These are phyloP conservation scores for Thielaviopsis musarum DNA, from an alignment of 2,329 filamentous ascomycete species.

Conservation along the genomic window DNA sequence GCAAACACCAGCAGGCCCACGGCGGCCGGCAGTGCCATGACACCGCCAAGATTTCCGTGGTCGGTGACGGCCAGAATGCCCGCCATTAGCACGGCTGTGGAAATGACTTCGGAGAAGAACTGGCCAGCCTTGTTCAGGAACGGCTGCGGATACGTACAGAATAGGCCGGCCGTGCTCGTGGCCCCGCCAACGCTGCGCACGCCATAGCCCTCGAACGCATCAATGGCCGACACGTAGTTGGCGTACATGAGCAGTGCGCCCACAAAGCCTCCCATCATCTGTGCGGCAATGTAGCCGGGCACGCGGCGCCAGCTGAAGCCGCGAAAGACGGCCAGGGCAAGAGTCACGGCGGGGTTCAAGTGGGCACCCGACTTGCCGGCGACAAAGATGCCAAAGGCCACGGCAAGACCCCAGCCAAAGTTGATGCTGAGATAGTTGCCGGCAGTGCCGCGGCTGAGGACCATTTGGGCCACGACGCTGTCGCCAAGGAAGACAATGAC, in stretches of 20 bases:
- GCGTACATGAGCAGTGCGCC: conserved; percentile 43
- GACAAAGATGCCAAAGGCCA: conserved; percentile 55
- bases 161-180: conserved; percentile 51
- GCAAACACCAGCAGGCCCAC: conserved; percentile 44
- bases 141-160: conserved; percentile 52
- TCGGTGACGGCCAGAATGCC: conserved; percentile 54
- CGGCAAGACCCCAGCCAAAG: conserved; percentile 39
- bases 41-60: conserved; percentile 32
- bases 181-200: conserved; percentile 42
- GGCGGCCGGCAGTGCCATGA: conserved; percentile 24
- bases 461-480: conserved; percentile 53
- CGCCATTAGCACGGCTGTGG: conserved; percentile 51
- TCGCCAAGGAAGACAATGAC: conserved; percentile 53
- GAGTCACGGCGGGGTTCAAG: conserved; percentile 54
- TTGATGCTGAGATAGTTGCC: conserved; percentile 33
- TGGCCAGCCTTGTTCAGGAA: conserved; percentile 43
- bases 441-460: conserved; percentile 33
- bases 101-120: conserved; percentile 58
- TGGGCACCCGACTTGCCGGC: conserved; percentile 48
- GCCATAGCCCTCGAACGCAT: conserved; percentile 41
- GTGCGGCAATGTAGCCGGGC: conserved; percentile 48
- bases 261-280: conserved; percentile 49
- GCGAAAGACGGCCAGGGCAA: conserved; percentile 52
- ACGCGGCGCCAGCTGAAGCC: conserved; percentile 53
- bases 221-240: conserved; percentile 48